These are phyloP conservation scores for Annulohypoxylon nitens DNA, from an alignment of 495 filamentous ascomycete species.

Conservation along the genomic window DNA sequence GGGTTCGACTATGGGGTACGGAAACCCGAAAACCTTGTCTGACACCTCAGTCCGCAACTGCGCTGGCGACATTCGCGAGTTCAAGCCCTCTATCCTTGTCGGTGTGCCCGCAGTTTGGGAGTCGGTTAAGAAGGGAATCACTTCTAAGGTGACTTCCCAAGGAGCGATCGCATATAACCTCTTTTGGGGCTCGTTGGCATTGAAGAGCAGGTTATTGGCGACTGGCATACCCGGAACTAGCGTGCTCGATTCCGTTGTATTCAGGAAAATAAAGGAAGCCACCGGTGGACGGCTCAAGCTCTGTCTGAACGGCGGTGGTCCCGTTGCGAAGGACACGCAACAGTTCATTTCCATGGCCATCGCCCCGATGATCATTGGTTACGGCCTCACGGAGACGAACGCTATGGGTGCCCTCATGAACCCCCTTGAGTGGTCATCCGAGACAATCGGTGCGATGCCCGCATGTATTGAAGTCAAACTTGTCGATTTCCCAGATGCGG, in stretches of 20 bases:
- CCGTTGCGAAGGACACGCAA: conserved; percentile 87
- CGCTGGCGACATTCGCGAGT: conserved; percentile 94
- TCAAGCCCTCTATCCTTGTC: conserved; percentile 90
- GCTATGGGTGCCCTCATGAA: conserved; percentile 95
- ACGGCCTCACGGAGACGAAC: conserved; percentile 93
- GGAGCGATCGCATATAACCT: conserved; percentile 80
- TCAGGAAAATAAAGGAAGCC: conserved; percentile 92
- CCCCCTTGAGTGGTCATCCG: conserved; percentile 88
- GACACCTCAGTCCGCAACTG: conserved; percentile 92
- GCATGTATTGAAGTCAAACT: conserved; percentile 90
- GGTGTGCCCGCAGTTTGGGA: conserved; percentile 98
- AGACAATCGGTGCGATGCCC: conserved; percentile 84
- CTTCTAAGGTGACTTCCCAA: conserved; percentile 83
- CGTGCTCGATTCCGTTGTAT: conserved; percentile 81
- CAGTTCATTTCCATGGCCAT: conserved; percentile 90
- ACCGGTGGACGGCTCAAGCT: conserved; percentile 85
- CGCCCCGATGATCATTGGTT: conserved; percentile 91
- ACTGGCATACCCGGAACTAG: conserved; percentile 80
- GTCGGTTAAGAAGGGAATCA: conserved; percentile 96
- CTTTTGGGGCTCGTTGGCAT: conserved; percentile 91
- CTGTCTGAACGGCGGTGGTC: conserved; percentile 88
- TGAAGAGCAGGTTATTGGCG: conserved; percentile 83
- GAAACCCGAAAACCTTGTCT: conserved; percentile 91
- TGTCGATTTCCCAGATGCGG: conserved; percentile 94
- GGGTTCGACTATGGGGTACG: conserved; percentile 98